phyloP scores from a whole-genome alignment of 176 grass and related monocot species.

The Olyra latifolia region DNA sequence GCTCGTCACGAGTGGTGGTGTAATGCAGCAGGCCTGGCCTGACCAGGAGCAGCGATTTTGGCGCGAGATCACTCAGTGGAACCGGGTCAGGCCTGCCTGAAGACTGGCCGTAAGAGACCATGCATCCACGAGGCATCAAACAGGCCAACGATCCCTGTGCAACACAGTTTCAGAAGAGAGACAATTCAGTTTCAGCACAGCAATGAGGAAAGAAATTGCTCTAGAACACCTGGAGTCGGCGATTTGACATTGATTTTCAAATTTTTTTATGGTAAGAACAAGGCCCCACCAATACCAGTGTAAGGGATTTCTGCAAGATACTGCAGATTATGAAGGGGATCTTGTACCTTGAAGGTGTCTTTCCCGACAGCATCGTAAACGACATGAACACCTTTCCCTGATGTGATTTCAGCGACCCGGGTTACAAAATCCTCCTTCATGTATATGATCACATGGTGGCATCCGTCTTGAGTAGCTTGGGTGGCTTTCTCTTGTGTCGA shows the following conservation, averaged over 20 bases:
- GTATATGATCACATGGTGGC: constrained; percentile 71
- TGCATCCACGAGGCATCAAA: constrained; percentile 44
- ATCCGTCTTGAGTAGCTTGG: constrained; percentile 76
- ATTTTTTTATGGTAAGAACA: too few relatives aligned
- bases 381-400: constrained; percentile 70
- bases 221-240: not conserved
- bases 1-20: constrained; percentile 46
- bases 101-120: constrained; percentile 65
- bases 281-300: too few relatives aligned
- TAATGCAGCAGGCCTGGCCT: constrained; percentile 62
- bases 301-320: too few relatives aligned
- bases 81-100: constrained; percentile 57
- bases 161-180: not conserved
- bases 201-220: not conserved
- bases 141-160: constrained; percentile 49
- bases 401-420: constrained; percentile 80
- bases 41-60: constrained; percentile 59
- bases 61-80: constrained; percentile 39
- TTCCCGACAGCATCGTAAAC: constrained; percentile 97
- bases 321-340: too few relatives aligned
- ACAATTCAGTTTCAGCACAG: not conserved
- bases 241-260: not conserved
- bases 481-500: constrained; percentile 83
- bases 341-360: constrained; percentile 73
- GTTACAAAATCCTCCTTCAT: constrained; percentile 79